Evolutionary conservation across 805 yeast genomes (phyloP), one percentile per base, ranked within the genome.

Genomic region (Saccharomycopsis sp.): DNA sequence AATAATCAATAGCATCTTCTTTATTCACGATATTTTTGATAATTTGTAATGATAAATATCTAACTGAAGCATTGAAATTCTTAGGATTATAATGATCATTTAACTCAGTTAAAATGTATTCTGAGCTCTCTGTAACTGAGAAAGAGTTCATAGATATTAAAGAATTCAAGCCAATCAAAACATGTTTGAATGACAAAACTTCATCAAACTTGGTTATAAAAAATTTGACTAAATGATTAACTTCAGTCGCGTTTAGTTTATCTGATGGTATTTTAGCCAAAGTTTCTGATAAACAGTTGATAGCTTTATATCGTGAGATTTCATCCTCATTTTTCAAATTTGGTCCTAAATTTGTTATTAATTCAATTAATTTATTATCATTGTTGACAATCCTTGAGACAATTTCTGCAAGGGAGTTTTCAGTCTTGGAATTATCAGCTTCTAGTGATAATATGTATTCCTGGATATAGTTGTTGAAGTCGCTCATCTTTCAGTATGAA

Each of bases 191-290:
- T 32, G 80, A 67, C 3, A 64, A 58, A 13, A 67, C 64, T 52
- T 87, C 96, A 18, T 34, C 36, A 28, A 85, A 56, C 49, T 89
- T 80, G 14, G 76, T 74, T 13, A 69, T 45, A 41, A 75, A 70
- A 56, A 89, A 89, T 4, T 70, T 67, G 14, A 69, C 41, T 39
- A 75, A 56, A 10, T 72, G 79, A 20, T 57, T 52, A 6, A 72
- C 58, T 49, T 75, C 81, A 34, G 68, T 70, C 17, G 60, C 54
- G n/a, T 51, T 51, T 6, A 60, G 51, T 15, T 56, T 51, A 1
- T 52, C 48, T 3, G 36, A 33, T 9, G 56, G 51, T 3, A 69
- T 14, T 0, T 44, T 37, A 0, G 37, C 41, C 32, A 74, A 54
- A 1, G 67, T 59, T 5, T 55, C 51, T 1, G 65, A 55, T 30